Percentiles rank a stretch among this genome's conserved stretches.
phyloP scores from a whole-genome alignment of 257 asterid species.

The Coffea canephora region DNA sequence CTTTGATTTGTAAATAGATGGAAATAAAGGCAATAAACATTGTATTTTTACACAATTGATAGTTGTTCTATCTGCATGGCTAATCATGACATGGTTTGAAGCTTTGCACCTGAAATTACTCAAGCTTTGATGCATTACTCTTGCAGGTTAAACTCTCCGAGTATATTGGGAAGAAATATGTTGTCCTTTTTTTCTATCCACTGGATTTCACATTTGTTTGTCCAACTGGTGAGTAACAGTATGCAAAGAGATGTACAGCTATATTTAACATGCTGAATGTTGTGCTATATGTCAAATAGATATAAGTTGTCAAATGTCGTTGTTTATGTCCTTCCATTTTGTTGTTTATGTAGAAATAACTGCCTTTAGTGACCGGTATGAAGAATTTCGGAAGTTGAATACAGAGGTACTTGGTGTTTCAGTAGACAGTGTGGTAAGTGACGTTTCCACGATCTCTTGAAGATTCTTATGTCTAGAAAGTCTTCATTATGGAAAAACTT shows the following conservation, averaged over 20 bases:
- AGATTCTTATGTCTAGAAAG: neutral
- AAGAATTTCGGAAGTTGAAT: slow-evolving; percentile 42
- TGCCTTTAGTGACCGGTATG: slow-evolving; percentile 58
- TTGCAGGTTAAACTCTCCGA: slow-evolving; percentile 95
- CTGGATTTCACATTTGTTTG: slow-evolving; percentile 80
- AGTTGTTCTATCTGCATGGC: neutral
- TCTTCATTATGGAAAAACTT: neutral
- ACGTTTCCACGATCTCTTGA: neutral
- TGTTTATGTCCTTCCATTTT: slow-evolving; percentile 6
- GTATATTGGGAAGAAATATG: slow-evolving; percentile 87
- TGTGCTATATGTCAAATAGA: neutral
- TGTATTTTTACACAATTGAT: too few relatives aligned
- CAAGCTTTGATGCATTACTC: neutral
- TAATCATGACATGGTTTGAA: neutral
- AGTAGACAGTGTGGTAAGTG: slow-evolving; percentile 47
- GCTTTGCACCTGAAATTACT: neutral
- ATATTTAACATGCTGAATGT: neutral
- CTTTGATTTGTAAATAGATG: neutral
- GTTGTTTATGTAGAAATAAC: slow-evolving; percentile 68
- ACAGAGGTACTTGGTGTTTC: slow-evolving; percentile 53
- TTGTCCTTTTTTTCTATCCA: slow-evolving; percentile 78
- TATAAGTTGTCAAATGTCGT: slow-evolving; percentile 12
- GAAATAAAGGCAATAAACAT: neutral
- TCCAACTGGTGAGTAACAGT: slow-evolving; percentile 76
- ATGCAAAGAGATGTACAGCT: neutral